A percentile compares a stretch with the other conserved stretches of the same genome.
Conservation (phyloP, 2,329 filamentous ascomycete genomes). For the Phyllosticta capitalensis region DNA sequence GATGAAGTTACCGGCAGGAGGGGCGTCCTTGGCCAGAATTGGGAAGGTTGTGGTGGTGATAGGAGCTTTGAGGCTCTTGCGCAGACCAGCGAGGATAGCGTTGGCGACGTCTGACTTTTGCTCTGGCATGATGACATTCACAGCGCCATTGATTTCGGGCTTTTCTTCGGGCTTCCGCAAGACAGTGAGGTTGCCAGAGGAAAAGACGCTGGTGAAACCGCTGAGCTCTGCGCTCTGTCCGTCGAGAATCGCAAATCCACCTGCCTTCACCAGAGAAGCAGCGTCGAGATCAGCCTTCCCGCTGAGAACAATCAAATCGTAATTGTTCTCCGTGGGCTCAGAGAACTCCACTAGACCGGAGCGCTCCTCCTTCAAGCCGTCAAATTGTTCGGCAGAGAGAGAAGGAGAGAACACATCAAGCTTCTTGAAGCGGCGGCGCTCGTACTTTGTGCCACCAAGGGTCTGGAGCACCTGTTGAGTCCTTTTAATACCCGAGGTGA, state of each 20-base stretch:
- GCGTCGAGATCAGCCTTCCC: constrained; percentile 3
- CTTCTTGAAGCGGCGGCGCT: background rate
- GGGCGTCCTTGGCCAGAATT: background rate
- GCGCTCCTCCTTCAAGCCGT: constrained; percentile 2
- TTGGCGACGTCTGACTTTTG: background rate
- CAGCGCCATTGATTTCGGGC: background rate
- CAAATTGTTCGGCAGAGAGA: constrained; percentile 2
- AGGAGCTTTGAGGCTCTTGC: background rate
- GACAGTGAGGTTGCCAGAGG: constrained; percentile 13
- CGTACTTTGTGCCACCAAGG: background rate
- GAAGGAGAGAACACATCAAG: background rate
- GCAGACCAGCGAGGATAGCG: background rate
- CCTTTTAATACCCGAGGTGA: background rate
- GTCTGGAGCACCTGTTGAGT: background rate
- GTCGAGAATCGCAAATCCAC: constrained; percentile 33
- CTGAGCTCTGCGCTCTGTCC: constrained; percentile 12
- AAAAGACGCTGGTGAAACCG: background rate
- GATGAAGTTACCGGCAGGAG: background rate
- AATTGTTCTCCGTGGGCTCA: constrained; percentile 10
- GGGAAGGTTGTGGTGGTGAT: background rate
- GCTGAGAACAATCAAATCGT: constrained; percentile 8
- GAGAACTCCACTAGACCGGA: background rate
- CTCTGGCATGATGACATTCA: background rate
- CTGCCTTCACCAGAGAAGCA: constrained; percentile 22
- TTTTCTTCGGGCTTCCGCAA: background rate